phyloP scores from a whole-genome alignment of 169 alveolate genomes.

The Eimeria falciformis region DNA sequence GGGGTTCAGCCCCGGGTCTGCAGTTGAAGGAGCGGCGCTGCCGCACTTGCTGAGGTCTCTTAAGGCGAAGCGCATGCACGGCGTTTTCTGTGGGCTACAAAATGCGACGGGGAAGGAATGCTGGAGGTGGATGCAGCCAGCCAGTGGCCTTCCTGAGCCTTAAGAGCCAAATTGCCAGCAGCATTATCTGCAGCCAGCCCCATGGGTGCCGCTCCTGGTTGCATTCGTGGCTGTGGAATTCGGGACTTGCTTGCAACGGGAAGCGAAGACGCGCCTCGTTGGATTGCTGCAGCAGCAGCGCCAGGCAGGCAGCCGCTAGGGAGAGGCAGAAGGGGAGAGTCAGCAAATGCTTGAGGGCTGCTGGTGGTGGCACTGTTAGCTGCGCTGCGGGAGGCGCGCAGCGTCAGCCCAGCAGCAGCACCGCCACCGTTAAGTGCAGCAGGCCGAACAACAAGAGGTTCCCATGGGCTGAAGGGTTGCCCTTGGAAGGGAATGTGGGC shows the following conservation, averaged over 20 bases:
- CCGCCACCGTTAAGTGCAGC: background rate
- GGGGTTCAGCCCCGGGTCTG: too few species aligned
- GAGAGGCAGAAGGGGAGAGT: background rate
- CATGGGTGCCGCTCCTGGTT: background rate
- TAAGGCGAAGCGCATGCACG: too few species aligned
- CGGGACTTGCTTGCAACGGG: background rate
- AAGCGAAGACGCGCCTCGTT: background rate
- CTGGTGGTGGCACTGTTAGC: background rate
- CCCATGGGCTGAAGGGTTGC: background rate
- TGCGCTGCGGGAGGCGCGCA: background rate
- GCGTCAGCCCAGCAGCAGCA: background rate
- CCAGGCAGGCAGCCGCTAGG: background rate
- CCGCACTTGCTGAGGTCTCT: too few species aligned
- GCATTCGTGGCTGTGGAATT: constrained; percentile 10
- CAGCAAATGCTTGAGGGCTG: background rate
- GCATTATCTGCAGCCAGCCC: background rate
- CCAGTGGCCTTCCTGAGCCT: background rate
- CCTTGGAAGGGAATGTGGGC: background rate
- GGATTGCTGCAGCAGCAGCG: constrained; percentile 24
- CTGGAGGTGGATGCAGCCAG: background rate
- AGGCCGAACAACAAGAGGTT: background rate
- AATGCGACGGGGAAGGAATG: constrained; percentile 7
- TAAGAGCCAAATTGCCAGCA: background rate
- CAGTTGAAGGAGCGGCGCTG: too few species aligned
- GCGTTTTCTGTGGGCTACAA: background rate